Evolutionary conservation across 345 rosid species (phyloP), one percentile per base, ranked within the genome.

Genomic region (Anastatica hierochuntica): DNA sequence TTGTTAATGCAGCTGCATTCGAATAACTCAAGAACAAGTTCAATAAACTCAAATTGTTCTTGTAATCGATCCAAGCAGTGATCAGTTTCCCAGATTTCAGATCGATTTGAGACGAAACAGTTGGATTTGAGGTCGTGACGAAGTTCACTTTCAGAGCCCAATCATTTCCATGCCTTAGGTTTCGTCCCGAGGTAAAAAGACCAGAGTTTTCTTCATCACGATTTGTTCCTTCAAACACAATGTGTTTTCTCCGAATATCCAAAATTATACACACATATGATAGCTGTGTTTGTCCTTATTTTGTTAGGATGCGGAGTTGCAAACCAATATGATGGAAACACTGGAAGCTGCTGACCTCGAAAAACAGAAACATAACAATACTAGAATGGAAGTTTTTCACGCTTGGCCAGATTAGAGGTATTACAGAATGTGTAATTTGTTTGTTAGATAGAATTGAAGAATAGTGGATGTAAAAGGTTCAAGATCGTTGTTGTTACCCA

Each of bases 281-380:
- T n/a, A n/a, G 30, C 27, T 63, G 40, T 31, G 38, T 64, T 27
- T 66, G 61, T 53, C 24, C 61, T 66, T n/a, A 21, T 35, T 71
- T 58, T 12, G 13, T 7, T 68, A 90, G 98, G 98, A 95, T 76
- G 81, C 95, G 0, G 85, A 90, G 52, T 79, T 90, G 68, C 98
- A 90, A 73, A 77, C 89, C 44, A 85, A 78, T 26, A 87, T 69
- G 82, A 90, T 90, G 83, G 92, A 87, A 75, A 87, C 84, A 34
- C 78, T 90, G 82, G 88, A 87, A 10, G 98, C 98, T 63, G 95
- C 68, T 58, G 98, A 90, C 21, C 33, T 79, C 64, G 96, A 90
- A 72, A 87, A 90, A 71, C 88, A 81, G 75, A 90, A 88, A 57
- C 98, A 90, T 72, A 90, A 87, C 48, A 82, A 79, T 56, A 90